These are phyloP conservation scores for Komagataella phaffii DNA, from an alignment of 805 yeast species.

Conservation along the genomic window DNA sequence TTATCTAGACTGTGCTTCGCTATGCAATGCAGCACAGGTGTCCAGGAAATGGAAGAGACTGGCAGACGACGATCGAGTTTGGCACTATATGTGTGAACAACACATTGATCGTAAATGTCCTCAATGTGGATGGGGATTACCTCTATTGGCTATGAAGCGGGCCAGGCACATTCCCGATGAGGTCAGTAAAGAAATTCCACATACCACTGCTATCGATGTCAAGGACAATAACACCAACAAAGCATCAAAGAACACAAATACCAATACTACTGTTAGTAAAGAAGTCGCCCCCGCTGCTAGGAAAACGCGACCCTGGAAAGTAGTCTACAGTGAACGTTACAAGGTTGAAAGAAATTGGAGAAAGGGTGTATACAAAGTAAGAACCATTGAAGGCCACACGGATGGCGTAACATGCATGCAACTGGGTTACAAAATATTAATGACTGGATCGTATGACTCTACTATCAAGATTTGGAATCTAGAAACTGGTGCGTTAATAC, in stretches of 20 bases:
- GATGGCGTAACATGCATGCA: constrained; percentile 86
- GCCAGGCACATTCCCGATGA: constrained; percentile 18
- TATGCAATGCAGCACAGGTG: constrained; percentile 90
- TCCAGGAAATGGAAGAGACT: constrained; percentile 73
- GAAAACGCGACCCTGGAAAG: constrained; percentile 84
- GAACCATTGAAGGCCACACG: constrained; percentile 64
- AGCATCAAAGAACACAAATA: not conserved
- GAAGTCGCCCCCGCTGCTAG: constrained; percentile 7
- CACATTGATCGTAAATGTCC: constrained; percentile 97
- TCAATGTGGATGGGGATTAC: constrained; percentile 98
- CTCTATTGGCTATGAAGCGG: constrained; percentile 79
- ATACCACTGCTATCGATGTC: not conserved
- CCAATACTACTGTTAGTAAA: not conserved
- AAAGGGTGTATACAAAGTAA: constrained; percentile 54
- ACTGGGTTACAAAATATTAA: constrained; percentile 64
- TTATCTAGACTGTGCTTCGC: constrained; percentile 84
- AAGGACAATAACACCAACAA: constrained; percentile 13
- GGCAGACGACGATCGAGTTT: constrained; percentile 93
- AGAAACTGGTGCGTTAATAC: constrained; percentile 59
- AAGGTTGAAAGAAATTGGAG: constrained; percentile 94
- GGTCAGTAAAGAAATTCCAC: constrained; percentile 9
- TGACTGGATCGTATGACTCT: constrained; percentile 89
- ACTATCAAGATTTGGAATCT: constrained; percentile 91
- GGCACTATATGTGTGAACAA: constrained; percentile 98
- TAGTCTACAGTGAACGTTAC: constrained; percentile 82